Base-by-base conservation (phyloP, 176 grass and related monocot species). In the Cenchrus fungigraminus region DNA sequence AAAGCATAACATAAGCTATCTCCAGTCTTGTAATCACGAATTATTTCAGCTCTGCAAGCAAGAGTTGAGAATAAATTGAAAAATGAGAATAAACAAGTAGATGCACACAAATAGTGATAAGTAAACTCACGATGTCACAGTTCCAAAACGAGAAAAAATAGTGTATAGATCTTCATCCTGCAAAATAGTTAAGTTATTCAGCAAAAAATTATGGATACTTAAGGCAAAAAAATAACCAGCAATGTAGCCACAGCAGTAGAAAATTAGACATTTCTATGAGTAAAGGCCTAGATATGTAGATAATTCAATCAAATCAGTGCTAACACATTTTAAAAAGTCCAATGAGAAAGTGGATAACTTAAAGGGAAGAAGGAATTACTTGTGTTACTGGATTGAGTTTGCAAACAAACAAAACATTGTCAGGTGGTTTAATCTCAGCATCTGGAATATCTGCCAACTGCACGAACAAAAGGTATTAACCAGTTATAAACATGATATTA, bases 1-100 rank as follows among this genome's bases (percentile, higher is more conserved):
- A 95, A 98, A 83, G 96, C 96, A 76, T 98, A 98, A 59, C 96
- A 95, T 73, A 98, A 95, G 75, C 96, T 95, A 87, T 98, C 93
- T 61, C 89, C 96, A 44, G 93, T 94, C 96, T 94, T 98, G 80
- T 82, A 98, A 45, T 95, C 93, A 79, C 89, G 91, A 77, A 98
- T 95, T 76, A 95, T 95, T 84, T 95, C 96, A 85, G 96, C 88
- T 76, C 97, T 98, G 86, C 57, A 89, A 85, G 40, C 12, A 79
- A 63, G 19, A 57, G 52, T 76, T 45, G 69, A 50, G 67, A 20
- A 74, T 71, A 64, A 86, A 58, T 71, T 69, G 44, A 84, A 68
- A 73, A 2, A 19, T 22, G 8, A 52, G 66, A 71, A 58, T 40
- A 86, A 85, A 58, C 43, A 73, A 67, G 65, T 79, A 65, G 37